These are phyloP conservation scores for Pseudocercospora fijiensis DNA, from an alignment of 2,329 filamentous ascomycete genomes.

Conservation along the genomic window DNA sequence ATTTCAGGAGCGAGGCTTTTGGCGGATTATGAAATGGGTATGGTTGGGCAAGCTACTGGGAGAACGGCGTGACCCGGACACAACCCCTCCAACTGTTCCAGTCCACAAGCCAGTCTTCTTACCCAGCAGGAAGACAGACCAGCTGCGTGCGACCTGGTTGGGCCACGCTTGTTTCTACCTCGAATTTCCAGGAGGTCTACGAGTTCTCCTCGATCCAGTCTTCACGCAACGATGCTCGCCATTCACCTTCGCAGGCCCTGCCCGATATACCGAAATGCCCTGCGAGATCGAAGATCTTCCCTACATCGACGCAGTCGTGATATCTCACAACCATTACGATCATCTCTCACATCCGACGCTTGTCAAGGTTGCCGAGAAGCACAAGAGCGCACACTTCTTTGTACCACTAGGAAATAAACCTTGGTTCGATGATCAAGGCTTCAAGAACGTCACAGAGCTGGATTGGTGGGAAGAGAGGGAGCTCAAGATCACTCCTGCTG, in stretches of 20 bases:
- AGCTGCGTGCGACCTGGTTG: constrained; percentile 85
- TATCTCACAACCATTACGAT: constrained; percentile 88
- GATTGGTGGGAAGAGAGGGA: constrained; percentile 93
- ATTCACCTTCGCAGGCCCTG: constrained; percentile 66
- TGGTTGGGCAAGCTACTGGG: constrained; percentile 51
- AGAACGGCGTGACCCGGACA: constrained; percentile 56
- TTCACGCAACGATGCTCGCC: constrained; percentile 87
- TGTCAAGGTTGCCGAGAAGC: constrained; percentile 64
- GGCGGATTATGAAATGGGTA: constrained; percentile 41
- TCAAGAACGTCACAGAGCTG: constrained; percentile 78
- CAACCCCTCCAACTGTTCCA: constrained; percentile 63
- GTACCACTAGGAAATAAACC: constrained; percentile 77
- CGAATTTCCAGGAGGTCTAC: constrained; percentile 81
- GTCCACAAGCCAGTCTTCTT: constrained; percentile 69
- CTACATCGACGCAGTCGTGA: constrained; percentile 69
- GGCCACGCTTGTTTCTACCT: constrained; percentile 93
- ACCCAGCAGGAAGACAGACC: constrained; percentile 55
- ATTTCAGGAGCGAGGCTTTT: constrained; percentile 43
- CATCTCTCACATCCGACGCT: constrained; percentile 79
- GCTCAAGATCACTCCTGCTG: constrained; percentile 57
- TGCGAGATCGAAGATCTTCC: constrained; percentile 78
- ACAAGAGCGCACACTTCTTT: constrained; percentile 83
- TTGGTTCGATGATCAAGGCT: constrained; percentile 73
- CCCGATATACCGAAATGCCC: constrained; percentile 73
- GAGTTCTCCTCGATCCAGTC: constrained; percentile 90